Evolutionary conservation across 768 basidiomycete species (phyloP).

Genomic region (Lentinula boryana): DNA sequence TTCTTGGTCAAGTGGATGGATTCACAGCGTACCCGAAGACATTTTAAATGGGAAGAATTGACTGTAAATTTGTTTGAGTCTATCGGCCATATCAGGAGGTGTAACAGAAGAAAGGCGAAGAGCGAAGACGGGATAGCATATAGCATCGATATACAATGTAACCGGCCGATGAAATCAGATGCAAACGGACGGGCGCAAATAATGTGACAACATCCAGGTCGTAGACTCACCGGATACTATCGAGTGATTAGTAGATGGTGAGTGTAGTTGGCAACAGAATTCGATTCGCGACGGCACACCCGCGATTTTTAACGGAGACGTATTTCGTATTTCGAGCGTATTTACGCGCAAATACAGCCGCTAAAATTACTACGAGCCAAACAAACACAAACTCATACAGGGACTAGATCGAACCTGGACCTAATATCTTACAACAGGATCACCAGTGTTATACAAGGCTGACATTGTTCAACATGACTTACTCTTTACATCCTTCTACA

Average conservation of each 20-base stretch:
- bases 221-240: not conserved
- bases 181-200: not conserved
- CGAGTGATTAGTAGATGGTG: not conserved
- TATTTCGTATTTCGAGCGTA: no score
- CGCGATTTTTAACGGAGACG: not conserved
- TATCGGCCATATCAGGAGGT: constrained; percentile 38
- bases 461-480: no score
- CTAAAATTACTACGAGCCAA: no score
- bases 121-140: not conserved
- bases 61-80: constrained; percentile 53
- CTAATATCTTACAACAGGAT: no score
- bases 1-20: constrained; percentile 10
- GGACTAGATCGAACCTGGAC: no score
- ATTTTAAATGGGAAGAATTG: constrained; percentile 40
- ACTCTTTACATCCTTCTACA: no score
- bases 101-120: not conserved
- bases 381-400: no score
- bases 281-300: not conserved
- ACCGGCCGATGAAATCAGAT: constrained; percentile 4
- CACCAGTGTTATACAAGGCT: no score
- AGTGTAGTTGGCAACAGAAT: not conserved
- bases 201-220: not conserved
- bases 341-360: no score
- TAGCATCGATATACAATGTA: not conserved
- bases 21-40: constrained; percentile 44